Evolutionary conservation across 2,329 filamentous ascomycete species (phyloP), one percentile per base, ranked within the genome.

Genomic region (Alternaria dauci): DNA sequence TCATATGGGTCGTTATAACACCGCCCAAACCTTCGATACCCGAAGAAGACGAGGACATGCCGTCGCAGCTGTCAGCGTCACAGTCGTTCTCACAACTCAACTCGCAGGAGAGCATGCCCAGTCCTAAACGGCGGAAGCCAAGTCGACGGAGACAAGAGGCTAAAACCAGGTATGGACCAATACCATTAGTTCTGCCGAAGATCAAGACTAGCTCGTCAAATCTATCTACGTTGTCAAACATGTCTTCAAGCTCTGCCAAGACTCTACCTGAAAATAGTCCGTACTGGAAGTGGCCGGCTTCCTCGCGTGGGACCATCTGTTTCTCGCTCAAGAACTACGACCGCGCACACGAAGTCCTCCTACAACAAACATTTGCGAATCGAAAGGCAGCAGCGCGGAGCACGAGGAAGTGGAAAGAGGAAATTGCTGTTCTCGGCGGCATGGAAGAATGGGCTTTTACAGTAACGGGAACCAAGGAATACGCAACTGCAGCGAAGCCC

Each of bases 1-100:
- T 99, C 69, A 85, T 98, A 26, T 99, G 96, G 94, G 81, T 97
- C 26, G 89, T 97, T 0, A 91, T 97, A 47, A 85, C 84, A 66
- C 90, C 93, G 34, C 84, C 88, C 0, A 77, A 81, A 6, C 63
- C 69, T 16, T 70, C 71, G 2, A 75, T 77, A 50, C 67, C 68
- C 2, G 75, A 76, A 48, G 72, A 77, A 59, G 71, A 74, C 8
- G 71, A 72, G 28, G 64, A 66, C n/a, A 58, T 66, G 20, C 58
- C 66, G 23, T 76, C 75, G 2, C 75, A 76, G 43, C 59, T 65
- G 9, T 67, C 66, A 18, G 54, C 58, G 4, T 63, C 68, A 9
- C 68, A 71, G 46, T 58, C 67, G 4, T 47, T 64, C 14, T 68
- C 71, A 14, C 68, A 69, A 8, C 44, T 61, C 3, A 62, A 65